A percentile compares a stretch with the other conserved stretches of the same genome.
Evolutionary conservation across 2,329 filamentous ascomycete species (phyloP).

Genomic region (Arthrocladium fulminans): DNA sequence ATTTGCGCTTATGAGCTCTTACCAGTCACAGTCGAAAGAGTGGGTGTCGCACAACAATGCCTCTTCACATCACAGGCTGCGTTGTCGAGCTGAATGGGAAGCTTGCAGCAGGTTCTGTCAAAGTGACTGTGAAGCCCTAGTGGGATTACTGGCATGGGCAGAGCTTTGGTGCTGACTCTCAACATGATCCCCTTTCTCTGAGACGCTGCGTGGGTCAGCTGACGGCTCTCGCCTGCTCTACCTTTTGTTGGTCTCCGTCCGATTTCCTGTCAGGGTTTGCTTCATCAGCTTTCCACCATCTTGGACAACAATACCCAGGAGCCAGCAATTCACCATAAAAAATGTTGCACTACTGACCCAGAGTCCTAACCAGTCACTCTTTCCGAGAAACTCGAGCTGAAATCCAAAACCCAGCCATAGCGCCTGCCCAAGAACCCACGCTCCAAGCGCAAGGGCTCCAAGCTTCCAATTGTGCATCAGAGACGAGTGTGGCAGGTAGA

Average conservation of each 20-base stretch:
- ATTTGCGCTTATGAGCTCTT: no score
- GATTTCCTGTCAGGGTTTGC: background rate
- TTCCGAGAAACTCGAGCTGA: conserved; percentile 67
- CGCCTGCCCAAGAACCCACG: conserved; percentile 62
- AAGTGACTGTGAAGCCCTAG: no score
- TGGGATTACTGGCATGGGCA: background rate
- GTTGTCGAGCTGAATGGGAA: no score
- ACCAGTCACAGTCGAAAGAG: no score
- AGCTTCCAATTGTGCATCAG: conserved; percentile 41
- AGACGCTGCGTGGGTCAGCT: background rate
- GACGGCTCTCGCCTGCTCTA: background rate
- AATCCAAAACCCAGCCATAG: conserved; percentile 69
- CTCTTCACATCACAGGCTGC: no score
- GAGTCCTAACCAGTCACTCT: conserved; percentile 74
- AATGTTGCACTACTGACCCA: conserved; percentile 69
- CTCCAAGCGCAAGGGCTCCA: conserved; percentile 54
- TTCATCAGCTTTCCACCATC: conserved; percentile 39
- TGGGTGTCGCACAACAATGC: no score
- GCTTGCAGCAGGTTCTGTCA: no score
- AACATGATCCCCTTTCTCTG: no score
- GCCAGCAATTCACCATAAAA: conserved; percentile 79
- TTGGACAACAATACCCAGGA: conserved; percentile 67
- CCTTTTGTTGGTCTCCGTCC: background rate
- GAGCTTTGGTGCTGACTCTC: background rate
- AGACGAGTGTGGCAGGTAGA: conserved; percentile 77